phyloP scores from a whole-genome alignment of 1,284 basidiomycete genomes.

The Sphaerobolus stellatus region DNA sequence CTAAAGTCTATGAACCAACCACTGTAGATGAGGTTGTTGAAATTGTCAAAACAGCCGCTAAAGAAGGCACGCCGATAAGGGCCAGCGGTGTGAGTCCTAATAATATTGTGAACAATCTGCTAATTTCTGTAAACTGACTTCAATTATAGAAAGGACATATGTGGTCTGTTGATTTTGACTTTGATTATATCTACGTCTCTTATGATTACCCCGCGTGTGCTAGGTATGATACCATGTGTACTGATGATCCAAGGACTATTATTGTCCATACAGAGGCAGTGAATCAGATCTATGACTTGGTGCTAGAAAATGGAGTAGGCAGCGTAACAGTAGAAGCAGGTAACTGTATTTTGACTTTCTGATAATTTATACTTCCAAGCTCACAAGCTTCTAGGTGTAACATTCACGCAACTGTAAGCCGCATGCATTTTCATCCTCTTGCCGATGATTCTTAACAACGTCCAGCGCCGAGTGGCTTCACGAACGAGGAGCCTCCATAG shows the following conservation, averaged over 20 bases:
- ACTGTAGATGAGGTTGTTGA: constrained; percentile 14
- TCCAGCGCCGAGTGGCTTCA: constrained; percentile 14
- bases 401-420: constrained; percentile 14
- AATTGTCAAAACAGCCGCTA: constrained; percentile 12
- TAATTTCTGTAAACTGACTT: not conserved
- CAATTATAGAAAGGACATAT: constrained; percentile 4
- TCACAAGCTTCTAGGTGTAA: constrained; percentile 8
- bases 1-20: constrained; percentile 8
- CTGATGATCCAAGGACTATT: constrained; percentile 1
- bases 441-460: not conserved
- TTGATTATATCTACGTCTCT: not conserved
- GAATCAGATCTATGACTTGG: not conserved
- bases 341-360: not conserved
- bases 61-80: constrained; percentile 12
- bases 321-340: constrained; percentile 7
- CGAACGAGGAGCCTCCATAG: constrained; percentile 14
- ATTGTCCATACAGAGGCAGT: constrained; percentile 8
- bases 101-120: not conserved
- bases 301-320: not conserved
- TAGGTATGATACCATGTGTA: constrained; percentile 10
- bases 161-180: not conserved
- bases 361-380: not conserved
- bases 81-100: constrained; percentile 10
- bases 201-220: not conserved
- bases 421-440: not conserved